phyloP scores from a whole-genome alignment of 371 early-diverging fungal species.

The Mortierella sp. region DNA sequence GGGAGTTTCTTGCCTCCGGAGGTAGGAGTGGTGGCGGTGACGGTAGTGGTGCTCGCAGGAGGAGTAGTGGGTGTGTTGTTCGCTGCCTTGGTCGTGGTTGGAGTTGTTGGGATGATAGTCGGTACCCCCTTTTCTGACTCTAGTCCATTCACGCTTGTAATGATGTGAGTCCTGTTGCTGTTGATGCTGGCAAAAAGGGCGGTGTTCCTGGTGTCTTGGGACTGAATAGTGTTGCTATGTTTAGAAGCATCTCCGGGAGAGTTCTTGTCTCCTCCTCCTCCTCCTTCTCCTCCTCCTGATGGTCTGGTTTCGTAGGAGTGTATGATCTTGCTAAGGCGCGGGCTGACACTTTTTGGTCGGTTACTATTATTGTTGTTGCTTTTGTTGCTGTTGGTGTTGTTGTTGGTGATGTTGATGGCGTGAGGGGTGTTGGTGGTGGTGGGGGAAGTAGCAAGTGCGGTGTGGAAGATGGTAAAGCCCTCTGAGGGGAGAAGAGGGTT shows the following conservation, averaged over 20 bases:
- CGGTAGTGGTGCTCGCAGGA: background rate
- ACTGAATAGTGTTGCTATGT: conserved; percentile 23
- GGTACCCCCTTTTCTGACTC: background rate
- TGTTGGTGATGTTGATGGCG: conserved; percentile 1
- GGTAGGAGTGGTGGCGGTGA: background rate
- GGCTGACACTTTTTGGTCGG: conserved; percentile 14
- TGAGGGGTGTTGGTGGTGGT: conserved; percentile 13
- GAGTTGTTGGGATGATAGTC: background rate
- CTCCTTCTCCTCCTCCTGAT: background rate
- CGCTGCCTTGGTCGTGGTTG: background rate
- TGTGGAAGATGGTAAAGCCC: conserved; percentile 3
- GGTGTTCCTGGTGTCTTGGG: conserved; percentile 10
- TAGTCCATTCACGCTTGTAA: background rate
- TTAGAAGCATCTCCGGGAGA: conserved; percentile 14
- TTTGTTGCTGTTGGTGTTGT: background rate
- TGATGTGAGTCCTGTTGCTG: background rate
- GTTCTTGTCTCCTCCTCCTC: conserved; percentile 7
- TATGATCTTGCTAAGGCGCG: conserved; percentile 13
- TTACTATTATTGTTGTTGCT: conserved; percentile 2
- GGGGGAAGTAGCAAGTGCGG: background rate
- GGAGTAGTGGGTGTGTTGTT: background rate
- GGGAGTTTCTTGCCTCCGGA: background rate
- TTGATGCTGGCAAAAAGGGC: background rate
- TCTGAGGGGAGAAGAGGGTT: conserved; percentile 8
- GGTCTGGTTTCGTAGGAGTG: conserved; percentile 14